Evolutionary conservation across 192 early-diverging fungal genomes (phyloP).

Genomic region (Tieghemiomyces parasiticus): DNA sequence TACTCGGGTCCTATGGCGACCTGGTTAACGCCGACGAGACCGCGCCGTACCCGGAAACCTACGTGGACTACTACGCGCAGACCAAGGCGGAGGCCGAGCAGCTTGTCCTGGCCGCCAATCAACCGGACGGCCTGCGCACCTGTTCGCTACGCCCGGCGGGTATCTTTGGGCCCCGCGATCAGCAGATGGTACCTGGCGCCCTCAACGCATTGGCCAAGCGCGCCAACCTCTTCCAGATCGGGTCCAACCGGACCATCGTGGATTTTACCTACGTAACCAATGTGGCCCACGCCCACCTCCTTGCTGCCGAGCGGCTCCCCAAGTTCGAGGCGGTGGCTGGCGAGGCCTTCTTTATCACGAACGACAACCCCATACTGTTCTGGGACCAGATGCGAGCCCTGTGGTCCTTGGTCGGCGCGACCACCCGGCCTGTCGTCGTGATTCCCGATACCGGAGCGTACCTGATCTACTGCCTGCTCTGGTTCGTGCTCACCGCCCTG

Average conservation of each 20-base stretch:
- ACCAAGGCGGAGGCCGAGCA: conserved; percentile 70
- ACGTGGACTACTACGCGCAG: conserved; percentile 86
- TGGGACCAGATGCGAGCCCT: conserved; percentile 74
- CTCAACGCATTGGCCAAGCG: conserved; percentile 40
- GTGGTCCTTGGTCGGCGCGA: conserved; percentile 41
- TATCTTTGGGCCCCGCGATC: conserved; percentile 82
- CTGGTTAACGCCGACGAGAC: conserved; percentile 73
- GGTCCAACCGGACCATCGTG: conserved; percentile 63
- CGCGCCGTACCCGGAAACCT: conserved; percentile 49
- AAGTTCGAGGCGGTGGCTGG: conserved; percentile 12
- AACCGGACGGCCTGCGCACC: conserved; percentile 43
- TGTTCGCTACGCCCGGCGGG: conserved; percentile 72
- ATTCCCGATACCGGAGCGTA: conserved; percentile 53
- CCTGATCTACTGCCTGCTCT: conserved; percentile 41
- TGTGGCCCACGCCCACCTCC: conserved; percentile 78
- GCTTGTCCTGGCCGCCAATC: conserved; percentile 61
- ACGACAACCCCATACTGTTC: conserved; percentile 75
- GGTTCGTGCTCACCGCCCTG: conserved; percentile 22
- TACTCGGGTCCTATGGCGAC: conserved; percentile 50
- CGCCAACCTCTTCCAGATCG: conserved; percentile 63
- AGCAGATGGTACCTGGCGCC: conserved; percentile 49
- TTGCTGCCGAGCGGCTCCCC: conserved; percentile 61
- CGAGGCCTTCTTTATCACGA: conserved; percentile 82
- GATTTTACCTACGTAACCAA: conserved; percentile 94
- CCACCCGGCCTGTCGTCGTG: conserved; percentile 37